phyloP scores from a whole-genome alignment of 305 asterid species.

The Fraxinus nigra region DNA sequence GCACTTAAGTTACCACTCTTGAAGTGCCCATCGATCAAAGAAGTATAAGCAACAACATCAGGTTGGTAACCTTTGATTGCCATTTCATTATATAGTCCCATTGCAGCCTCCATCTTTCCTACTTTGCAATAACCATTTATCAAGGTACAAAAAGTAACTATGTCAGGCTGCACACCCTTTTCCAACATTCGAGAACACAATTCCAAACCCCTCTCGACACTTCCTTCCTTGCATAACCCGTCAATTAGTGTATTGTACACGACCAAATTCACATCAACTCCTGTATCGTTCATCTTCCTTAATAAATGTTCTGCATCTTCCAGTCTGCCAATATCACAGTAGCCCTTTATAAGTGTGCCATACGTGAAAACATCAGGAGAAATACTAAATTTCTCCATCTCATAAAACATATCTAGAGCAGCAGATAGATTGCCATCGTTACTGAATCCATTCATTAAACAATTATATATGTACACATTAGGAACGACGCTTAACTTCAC shows the following conservation, averaged over 20 bases:
- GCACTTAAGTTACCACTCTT: conserved; percentile 54
- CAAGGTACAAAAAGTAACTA: conserved; percentile 57
- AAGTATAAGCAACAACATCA: conserved; percentile 67
- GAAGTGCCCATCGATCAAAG: conserved; percentile 72
- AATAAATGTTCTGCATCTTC: conserved; percentile 58
- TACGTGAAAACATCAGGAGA: conserved; percentile 58
- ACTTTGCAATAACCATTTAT: conserved; percentile 63
- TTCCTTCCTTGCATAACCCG: conserved; percentile 58
- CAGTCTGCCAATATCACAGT: conserved; percentile 42
- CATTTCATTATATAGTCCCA: conserved; percentile 73
- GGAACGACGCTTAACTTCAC: conserved; percentile 64
- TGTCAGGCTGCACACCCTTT: conserved; percentile 48
- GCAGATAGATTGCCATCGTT: conserved; percentile 39
- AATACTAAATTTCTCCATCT: conserved; percentile 57
- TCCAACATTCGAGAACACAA: conserved; percentile 63
- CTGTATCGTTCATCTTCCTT: conserved; percentile 40
- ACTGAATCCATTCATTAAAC: conserved; percentile 57
- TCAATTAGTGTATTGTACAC: conserved; percentile 62
- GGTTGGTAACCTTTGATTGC: conserved; percentile 57
- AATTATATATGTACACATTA: conserved; percentile 55
- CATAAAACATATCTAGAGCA: conserved; percentile 39
- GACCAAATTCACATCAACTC: conserved; percentile 37
- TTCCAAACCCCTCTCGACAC: conserved; percentile 59
- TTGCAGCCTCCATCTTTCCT: conserved; percentile 61
- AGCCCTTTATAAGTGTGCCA: conserved; percentile 63